A percentile compares a stretch with the other conserved stretches of the same genome.
phyloP scores from a whole-genome alignment of 2,329 filamentous ascomycete species.

The Sarocladiaceae sp. region DNA sequence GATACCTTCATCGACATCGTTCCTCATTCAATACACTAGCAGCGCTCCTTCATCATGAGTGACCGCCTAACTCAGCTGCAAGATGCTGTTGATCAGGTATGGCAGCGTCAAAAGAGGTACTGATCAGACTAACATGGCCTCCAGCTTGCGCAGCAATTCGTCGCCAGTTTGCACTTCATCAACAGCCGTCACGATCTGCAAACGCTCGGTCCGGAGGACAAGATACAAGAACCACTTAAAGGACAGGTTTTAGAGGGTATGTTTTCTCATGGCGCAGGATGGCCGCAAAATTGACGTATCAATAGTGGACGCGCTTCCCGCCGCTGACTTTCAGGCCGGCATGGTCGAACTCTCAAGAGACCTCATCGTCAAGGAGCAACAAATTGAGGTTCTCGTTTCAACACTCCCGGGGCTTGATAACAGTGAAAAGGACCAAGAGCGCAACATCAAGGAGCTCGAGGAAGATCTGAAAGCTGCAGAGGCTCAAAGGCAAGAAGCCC shows the following conservation, averaged over 20 bases:
- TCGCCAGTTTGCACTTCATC: conserved; percentile 62
- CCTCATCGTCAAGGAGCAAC: conserved; percentile 74
- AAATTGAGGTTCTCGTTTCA: conserved; percentile 74
- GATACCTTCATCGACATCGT: too few relatives aligned
- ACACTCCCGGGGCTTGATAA: conserved; percentile 73
- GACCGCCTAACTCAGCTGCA: conserved; percentile 81
- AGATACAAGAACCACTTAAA: conserved; percentile 45
- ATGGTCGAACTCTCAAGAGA: conserved; percentile 72
- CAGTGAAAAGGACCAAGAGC: conserved; percentile 72
- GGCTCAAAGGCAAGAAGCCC: conserved; percentile 56
- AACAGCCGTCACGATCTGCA: conserved; percentile 65
- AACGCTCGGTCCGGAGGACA: conserved; percentile 52
- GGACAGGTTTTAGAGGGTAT: conserved; percentile 36
- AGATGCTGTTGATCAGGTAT: conserved; percentile 77
- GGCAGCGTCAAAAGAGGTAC: too few relatives aligned
- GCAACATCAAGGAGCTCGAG: conserved; percentile 60
- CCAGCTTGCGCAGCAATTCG: conserved; percentile 65
- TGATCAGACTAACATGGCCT: conserved; percentile 6
- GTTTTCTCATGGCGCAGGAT: conserved; percentile 23
- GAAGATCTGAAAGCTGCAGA: conserved; percentile 62
- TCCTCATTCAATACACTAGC: conserved; percentile 12
- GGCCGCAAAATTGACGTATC: conserved; percentile 11
- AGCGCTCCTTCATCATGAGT: conserved; percentile 45
- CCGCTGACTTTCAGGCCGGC: conserved; percentile 62
- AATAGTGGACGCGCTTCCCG: conserved; percentile 56